Conservation (phyloP, 2,329 filamentous ascomycete genomes). For the Emericellopsis atlantica region DNA sequence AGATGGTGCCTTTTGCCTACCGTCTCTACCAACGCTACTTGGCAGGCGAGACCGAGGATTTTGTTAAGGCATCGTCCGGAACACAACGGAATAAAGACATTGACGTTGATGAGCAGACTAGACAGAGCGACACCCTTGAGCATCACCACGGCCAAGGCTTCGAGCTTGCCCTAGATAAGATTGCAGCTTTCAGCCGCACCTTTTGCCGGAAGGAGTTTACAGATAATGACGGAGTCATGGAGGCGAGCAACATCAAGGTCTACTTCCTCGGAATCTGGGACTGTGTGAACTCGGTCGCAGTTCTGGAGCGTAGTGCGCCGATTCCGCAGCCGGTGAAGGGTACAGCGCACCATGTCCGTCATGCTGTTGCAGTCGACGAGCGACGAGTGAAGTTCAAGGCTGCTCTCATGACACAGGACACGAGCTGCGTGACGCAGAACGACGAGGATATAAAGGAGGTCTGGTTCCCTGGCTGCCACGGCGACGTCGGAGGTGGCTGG, state of each 20-base stretch:
- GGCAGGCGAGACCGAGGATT: constrained; percentile 21
- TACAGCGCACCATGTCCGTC: constrained; percentile 31
- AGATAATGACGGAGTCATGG: constrained; percentile 3
- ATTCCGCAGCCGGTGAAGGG: constrained; percentile 22
- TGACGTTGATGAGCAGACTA: neutral
- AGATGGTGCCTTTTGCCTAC: constrained; percentile 45
- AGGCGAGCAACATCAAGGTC: constrained; percentile 26
- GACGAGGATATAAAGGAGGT: constrained; percentile 33
- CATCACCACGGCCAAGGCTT: neutral
- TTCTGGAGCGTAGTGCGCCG: constrained; percentile 23
- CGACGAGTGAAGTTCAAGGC: constrained; percentile 42
- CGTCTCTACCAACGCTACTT: constrained; percentile 27
- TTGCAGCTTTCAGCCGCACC: constrained; percentile 31
- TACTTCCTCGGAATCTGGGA: constrained; percentile 45
- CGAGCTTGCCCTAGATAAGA: constrained; percentile 17
- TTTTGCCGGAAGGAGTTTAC: constrained; percentile 27
- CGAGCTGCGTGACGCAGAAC: constrained; percentile 10
- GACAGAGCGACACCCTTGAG: neutral
- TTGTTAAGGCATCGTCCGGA: constrained; percentile 6
- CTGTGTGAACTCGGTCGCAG: constrained; percentile 36
- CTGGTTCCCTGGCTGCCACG: constrained; percentile 42
- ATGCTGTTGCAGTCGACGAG: constrained; percentile 40
- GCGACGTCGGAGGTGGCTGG: constrained; percentile 42
- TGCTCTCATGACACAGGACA: constrained; percentile 30
- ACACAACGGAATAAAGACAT: neutral